Evolutionary conservation across 1,139 yeast genomes (phyloP).

Genomic region (Diutina neorugosa): DNA sequence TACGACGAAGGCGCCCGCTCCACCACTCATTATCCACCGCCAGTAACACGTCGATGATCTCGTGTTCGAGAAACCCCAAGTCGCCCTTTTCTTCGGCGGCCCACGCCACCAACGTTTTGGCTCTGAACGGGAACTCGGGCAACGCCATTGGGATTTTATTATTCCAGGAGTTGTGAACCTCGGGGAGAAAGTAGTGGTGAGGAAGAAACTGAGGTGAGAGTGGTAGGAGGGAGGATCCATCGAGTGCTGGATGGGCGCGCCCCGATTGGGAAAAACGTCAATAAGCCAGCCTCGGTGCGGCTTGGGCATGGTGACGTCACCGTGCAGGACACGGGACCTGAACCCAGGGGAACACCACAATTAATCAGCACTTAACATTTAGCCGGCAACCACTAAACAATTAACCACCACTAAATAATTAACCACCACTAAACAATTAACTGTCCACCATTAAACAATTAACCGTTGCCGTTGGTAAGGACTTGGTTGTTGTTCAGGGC

Average conservation of each 20-base stretch:
- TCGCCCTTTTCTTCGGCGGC: constrained; percentile 82
- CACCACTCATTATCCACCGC: constrained; percentile 88
- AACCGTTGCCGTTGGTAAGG: too few species aligned
- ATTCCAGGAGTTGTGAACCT: neutral
- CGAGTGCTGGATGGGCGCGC: neutral
- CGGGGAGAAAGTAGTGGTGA: neutral
- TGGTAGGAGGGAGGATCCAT: neutral
- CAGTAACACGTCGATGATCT: constrained; percentile 69
- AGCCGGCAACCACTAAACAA: too few species aligned
- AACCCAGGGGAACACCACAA: neutral
- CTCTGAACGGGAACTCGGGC: constrained; percentile 47
- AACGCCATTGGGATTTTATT: neutral
- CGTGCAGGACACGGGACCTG: neutral
- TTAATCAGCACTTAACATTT: neutral
- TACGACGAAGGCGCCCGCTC: constrained; percentile 72
- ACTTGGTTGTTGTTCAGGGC: too few species aligned
- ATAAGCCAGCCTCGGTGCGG: neutral
- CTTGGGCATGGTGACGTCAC: neutral
- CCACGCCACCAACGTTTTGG: constrained; percentile 77
- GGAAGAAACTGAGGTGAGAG: neutral
- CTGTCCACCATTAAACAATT: too few species aligned
- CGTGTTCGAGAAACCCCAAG: constrained; percentile 88
- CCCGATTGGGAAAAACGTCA: neutral
- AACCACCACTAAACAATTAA: too few species aligned
- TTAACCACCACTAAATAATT: too few species aligned